These are phyloP conservation scores for Cinnamomum chago DNA, from an alignment of 164 flowering plant species.

Conservation along the genomic window DNA sequence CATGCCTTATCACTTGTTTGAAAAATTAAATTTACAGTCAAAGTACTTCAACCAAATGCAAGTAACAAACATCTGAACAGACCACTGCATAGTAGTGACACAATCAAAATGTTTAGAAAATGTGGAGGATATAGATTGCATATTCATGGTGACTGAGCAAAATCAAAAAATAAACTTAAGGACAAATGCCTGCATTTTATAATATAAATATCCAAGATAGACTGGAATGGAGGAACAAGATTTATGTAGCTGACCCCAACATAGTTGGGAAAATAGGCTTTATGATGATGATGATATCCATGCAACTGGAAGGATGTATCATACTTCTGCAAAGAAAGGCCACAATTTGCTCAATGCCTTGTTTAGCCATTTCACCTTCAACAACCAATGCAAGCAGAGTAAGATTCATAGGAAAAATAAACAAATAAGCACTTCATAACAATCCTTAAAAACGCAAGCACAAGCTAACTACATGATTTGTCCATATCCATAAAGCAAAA, in stretches of 20 bases:
- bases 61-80: no score
- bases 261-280: neutral
- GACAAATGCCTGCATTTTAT: neutral
- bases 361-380: slow-evolving; percentile 98
- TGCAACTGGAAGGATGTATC: slow-evolving; percentile 16
- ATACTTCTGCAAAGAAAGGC: slow-evolving; percentile 96
- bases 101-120: neutral
- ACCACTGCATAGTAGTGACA: neutral
- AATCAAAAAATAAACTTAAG: neutral
- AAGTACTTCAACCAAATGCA: no score
- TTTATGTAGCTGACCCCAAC: no score
- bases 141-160: neutral
- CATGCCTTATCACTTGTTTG: no score
- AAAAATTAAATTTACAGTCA: no score
- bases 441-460: neutral
- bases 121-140: no score
- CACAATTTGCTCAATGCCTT: slow-evolving; percentile 82
- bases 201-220: no score
- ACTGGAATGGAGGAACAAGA: neutral
- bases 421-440: neutral
- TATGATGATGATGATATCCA: neutral
- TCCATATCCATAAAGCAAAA: neutral
- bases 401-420: neutral
- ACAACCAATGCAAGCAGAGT: slow-evolving; percentile 13
- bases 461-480: neutral